Evolutionary conservation across 2,329 filamentous ascomycete genomes (phyloP).

Genomic region (Rhexocercosporidium sp.): DNA sequence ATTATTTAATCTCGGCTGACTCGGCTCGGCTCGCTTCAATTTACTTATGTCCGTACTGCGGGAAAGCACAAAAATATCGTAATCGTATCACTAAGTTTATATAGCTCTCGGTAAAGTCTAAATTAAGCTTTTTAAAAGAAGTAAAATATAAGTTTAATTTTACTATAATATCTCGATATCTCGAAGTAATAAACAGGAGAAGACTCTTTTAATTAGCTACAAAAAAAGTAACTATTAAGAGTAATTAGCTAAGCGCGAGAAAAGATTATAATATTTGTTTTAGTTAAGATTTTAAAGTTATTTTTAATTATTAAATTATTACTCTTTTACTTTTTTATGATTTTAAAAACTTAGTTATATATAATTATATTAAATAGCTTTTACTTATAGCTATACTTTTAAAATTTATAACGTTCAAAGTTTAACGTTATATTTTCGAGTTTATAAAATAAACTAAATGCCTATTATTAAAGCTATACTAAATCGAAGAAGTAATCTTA

Average conservation of each 20-base stretch:
- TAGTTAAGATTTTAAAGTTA: neutral
- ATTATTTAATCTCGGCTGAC: neutral
- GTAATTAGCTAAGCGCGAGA: neutral
- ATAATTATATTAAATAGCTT: neutral
- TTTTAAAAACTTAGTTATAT: neutral
- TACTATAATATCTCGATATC: neutral
- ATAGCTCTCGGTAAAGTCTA: neutral
- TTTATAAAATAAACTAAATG: neutral
- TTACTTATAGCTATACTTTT: neutral
- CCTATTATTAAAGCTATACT: neutral
- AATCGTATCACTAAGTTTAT: neutral
- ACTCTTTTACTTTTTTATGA: neutral
- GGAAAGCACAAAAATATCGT: neutral
- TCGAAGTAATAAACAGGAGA: neutral
- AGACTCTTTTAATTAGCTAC: neutral
- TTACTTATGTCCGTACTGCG: neutral
- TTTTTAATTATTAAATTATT: neutral
- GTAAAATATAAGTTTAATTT: neutral
- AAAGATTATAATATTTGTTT: neutral
- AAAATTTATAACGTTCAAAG: neutral
- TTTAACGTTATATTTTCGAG: neutral
- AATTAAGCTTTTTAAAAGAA: neutral
- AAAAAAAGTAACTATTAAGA: neutral
- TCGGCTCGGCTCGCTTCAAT: neutral
- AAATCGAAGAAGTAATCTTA: neutral